These are phyloP conservation scores for Aspergillus avenaceus DNA, from an alignment of 495 filamentous ascomycete genomes.

Conservation along the genomic window DNA sequence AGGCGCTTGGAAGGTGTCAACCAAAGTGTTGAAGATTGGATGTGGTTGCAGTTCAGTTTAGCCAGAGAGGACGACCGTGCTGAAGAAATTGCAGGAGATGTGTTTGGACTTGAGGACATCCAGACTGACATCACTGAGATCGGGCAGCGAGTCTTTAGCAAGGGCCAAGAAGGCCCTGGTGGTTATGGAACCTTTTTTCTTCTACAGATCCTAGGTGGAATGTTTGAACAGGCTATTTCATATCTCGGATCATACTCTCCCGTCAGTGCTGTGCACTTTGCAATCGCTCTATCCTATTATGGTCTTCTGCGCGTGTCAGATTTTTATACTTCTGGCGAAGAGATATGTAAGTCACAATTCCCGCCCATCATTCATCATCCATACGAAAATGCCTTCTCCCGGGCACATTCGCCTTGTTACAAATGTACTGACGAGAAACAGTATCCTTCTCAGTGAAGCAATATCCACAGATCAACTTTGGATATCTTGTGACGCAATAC, in stretches of 20 bases:
- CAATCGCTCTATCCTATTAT: slow-evolving; percentile 85
- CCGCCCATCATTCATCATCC: slow-evolving; percentile 4
- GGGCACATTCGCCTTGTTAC: neutral
- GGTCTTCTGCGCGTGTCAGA: slow-evolving; percentile 83
- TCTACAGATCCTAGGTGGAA: slow-evolving; percentile 80
- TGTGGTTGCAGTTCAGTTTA: slow-evolving; percentile 93
- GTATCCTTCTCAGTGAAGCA: slow-evolving; percentile 69
- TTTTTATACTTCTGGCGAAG: slow-evolving; percentile 61
- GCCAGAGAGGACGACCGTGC: slow-evolving; percentile 80
- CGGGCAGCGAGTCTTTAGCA: slow-evolving; percentile 80
- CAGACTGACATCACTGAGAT: slow-evolving; percentile 82
- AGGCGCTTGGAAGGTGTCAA: slow-evolving; percentile 76
- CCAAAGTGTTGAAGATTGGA: slow-evolving; percentile 86
- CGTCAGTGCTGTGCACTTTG: slow-evolving; percentile 91
- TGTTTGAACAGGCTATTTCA: slow-evolving; percentile 91
- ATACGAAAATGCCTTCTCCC: too few relatives aligned
- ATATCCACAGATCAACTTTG: slow-evolving; percentile 90
- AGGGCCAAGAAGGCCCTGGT: slow-evolving; percentile 64
- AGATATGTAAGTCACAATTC: slow-evolving; percentile 55
- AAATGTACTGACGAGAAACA: slow-evolving; percentile 35
- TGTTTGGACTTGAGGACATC: slow-evolving; percentile 83
- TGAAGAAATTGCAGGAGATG: slow-evolving; percentile 79
- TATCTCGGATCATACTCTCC: slow-evolving; percentile 88
- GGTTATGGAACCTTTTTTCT: slow-evolving; percentile 89
- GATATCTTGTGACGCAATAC: slow-evolving; percentile 87